A percentile compares a stretch with the other conserved stretches of the same genome.
phyloP scores from a whole-genome alignment of 1,139 yeast genomes.

The Kodamaea sp. region DNA sequence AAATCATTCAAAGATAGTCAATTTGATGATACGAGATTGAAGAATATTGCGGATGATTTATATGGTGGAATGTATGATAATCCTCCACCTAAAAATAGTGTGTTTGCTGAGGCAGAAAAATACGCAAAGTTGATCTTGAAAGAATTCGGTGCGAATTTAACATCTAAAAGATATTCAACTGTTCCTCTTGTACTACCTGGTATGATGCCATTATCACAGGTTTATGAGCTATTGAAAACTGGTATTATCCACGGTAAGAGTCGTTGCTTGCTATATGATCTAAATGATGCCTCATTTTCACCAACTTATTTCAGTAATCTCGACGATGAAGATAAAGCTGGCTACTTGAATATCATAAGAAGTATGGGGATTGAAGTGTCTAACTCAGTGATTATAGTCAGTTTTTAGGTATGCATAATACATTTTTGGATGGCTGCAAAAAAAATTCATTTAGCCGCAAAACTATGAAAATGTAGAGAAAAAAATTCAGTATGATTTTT shows the following conservation, averaged over 20 bases:
- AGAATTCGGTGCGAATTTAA: conserved; percentile 14
- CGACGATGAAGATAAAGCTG: neutral
- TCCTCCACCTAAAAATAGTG: conserved; percentile 10
- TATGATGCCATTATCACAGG: conserved; percentile 45
- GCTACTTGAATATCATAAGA: conserved; percentile 5
- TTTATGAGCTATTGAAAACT: conserved; percentile 25
- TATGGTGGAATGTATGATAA: conserved; percentile 22
- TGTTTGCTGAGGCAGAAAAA: conserved; percentile 22
- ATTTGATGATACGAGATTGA: conserved; percentile 10
- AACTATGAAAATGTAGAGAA: no score
- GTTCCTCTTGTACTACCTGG: conserved; percentile 53
- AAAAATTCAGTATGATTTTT: no score
- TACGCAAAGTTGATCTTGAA: conserved; percentile 20
- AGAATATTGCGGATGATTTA: conserved; percentile 32
- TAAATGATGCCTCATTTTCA: no score
- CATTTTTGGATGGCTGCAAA: no score
- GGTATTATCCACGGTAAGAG: conserved; percentile 16
- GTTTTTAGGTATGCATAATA: no score
- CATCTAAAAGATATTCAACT: conserved; percentile 3
- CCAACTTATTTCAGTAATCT: no score
- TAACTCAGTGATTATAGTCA: no score
- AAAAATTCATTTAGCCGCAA: no score
- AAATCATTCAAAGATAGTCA: conserved; percentile 11
- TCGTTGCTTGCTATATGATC: neutral
- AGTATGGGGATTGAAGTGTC: conserved; percentile 1